Percentiles rank a stretch among this genome's conserved stretches.
phyloP scores from a whole-genome alignment of 352 stramenopile species.

The Globisporangium spiculum region DNA sequence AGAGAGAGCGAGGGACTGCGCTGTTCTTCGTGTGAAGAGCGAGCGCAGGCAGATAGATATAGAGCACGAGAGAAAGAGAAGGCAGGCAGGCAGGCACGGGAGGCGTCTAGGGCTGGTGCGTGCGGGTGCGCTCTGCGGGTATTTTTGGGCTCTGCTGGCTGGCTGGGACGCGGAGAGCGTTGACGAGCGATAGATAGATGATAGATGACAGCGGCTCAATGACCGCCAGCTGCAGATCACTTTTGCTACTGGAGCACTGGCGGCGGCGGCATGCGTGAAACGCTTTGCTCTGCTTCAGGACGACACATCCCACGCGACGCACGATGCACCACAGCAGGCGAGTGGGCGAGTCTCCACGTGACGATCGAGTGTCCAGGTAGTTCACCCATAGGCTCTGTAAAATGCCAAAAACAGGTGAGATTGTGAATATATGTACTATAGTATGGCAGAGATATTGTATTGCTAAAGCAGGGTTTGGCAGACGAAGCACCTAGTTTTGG shows the following conservation, averaged over 20 bases:
- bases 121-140: not conserved
- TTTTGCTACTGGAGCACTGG: not conserved
- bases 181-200: not conserved
- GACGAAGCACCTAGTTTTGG: not conserved
- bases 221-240: not conserved
- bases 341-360: not conserved
- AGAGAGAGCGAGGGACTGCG: not conserved
- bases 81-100: not conserved
- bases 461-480: not conserved
- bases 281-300: not conserved
- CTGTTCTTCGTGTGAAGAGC: not conserved
- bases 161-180: not conserved
- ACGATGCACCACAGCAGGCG: not conserved
- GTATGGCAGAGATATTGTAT: not conserved
- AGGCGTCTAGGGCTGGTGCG: not conserved
- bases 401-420: not conserved
- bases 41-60: not conserved
- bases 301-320: not conserved
- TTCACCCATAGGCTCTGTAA: not conserved
- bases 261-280: not conserved
- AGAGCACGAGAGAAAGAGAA: not conserved
- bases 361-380: not conserved
- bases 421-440: not conserved
- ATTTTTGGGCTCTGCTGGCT: constrained; percentile 6
- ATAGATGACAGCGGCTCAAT: not conserved